Evolutionary conservation across 208 protist species (phyloP).

Genomic region (Strigomonas culicis): DNA sequence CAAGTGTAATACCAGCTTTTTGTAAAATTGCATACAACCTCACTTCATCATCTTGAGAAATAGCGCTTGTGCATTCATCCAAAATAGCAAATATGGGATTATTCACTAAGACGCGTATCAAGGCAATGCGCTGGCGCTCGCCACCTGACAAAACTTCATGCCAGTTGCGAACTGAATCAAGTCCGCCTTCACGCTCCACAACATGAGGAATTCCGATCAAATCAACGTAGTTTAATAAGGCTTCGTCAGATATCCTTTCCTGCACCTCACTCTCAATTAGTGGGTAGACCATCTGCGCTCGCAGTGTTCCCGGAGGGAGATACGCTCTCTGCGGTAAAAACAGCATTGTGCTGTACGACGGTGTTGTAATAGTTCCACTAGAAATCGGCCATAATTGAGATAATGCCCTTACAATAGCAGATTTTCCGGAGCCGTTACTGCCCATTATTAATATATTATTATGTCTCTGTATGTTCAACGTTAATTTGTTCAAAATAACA

Average conservation of each 20-base stretch:
- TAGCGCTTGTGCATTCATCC: slow-evolving; percentile 90
- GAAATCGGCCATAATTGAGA: slow-evolving; percentile 66
- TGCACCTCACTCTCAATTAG: slow-evolving; percentile 21
- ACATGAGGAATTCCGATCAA: slow-evolving; percentile 56
- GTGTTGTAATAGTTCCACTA: slow-evolving; percentile 46
- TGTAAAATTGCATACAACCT: slow-evolving; percentile 62
- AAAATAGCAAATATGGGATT: slow-evolving; percentile 79
- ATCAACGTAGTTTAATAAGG: slow-evolving; percentile 34
- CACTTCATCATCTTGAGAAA: slow-evolving; percentile 82
- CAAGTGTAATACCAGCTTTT: slow-evolving; percentile 68
- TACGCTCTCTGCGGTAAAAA: slow-evolving; percentile 82
- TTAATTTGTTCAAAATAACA: slow-evolving; percentile 59
- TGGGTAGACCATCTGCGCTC: slow-evolving; percentile 81
- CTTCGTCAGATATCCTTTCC: slow-evolving; percentile 38
- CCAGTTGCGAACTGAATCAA: slow-evolving; percentile 74
- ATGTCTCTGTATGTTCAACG: slow-evolving; percentile 34
- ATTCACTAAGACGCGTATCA: slow-evolving; percentile 81
- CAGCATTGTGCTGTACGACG: slow-evolving; percentile 29
- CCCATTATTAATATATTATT: slow-evolving; percentile 81
- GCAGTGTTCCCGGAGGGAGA: slow-evolving; percentile 73
- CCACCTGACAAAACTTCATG: slow-evolving; percentile 85
- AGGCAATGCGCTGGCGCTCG: slow-evolving; percentile 83
- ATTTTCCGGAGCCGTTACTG: slow-evolving; percentile 90
- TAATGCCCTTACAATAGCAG: slow-evolving; percentile 68
- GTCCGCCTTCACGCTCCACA: slow-evolving; percentile 78